Percentiles rank a stretch among this genome's conserved stretches.
These are phyloP conservation scores for Raddia distichophylla DNA, from an alignment of 176 grass and related monocot genomes.

Conservation along the genomic window DNA sequence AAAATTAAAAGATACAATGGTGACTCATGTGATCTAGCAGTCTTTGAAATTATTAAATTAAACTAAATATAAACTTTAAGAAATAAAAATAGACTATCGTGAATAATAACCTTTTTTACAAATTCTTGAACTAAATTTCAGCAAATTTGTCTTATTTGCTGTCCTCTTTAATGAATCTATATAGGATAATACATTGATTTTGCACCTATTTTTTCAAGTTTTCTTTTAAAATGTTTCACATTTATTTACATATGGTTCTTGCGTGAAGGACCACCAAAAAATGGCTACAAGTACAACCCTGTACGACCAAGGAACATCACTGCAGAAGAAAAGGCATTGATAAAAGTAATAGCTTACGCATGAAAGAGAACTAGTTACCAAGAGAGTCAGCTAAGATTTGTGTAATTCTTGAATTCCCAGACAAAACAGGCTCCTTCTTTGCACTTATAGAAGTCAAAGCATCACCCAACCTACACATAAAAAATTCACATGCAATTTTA, in stretches of 20 bases:
- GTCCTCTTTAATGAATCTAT: not conserved
- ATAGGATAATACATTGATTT: not conserved
- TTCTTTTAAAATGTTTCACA: not conserved
- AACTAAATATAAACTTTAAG: not conserved
- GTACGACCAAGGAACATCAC: not conserved
- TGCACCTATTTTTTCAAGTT: not conserved
- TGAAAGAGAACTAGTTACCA: constrained; percentile 52
- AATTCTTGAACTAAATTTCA: not conserved
- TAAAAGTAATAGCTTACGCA: not conserved
- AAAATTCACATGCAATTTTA: constrained; percentile 33
- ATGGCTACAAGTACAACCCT: not conserved
- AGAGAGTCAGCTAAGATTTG: constrained; percentile 92
- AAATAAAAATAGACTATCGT: not conserved
- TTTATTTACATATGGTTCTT: constrained; percentile 1
- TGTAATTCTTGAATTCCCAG: constrained; percentile 85
- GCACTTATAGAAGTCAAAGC: constrained; percentile 85
- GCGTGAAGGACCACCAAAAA: not conserved
- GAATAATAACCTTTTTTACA: not conserved
- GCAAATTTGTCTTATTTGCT: not conserved
- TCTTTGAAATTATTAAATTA: constrained; percentile 16
- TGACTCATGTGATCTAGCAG: not conserved
- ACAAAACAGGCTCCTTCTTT: constrained; percentile 79
- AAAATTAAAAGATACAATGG: constrained; percentile 1
- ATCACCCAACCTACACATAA: constrained; percentile 80
- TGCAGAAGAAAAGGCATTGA: constrained; percentile 21